Conservation (phyloP, 78 protist species). For the Guillardia theta region DNA sequence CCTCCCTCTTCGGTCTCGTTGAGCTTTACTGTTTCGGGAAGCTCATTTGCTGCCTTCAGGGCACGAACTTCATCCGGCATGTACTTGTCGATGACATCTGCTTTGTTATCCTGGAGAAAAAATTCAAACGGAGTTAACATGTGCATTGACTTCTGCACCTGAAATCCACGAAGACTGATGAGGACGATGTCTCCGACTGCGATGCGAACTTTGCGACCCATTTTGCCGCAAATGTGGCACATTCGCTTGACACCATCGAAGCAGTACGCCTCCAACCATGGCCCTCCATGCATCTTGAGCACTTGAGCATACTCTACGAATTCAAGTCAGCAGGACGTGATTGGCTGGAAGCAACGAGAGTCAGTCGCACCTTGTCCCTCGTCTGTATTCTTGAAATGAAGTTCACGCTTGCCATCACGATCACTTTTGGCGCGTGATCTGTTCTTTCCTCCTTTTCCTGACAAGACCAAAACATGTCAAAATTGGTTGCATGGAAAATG, state of each 20-base stretch:
- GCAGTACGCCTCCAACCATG: slow-evolving; percentile 36
- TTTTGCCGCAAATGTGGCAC: slow-evolving; percentile 39
- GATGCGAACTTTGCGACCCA: slow-evolving; percentile 18
- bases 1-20: slow-evolving; percentile 32
- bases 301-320: neutral
- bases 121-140: neutral
- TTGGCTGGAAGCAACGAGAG: neutral
- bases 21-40: slow-evolving; percentile 11
- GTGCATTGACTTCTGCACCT: neutral
- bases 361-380: neutral
- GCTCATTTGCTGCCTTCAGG: slow-evolving; percentile 15
- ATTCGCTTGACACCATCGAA: slow-evolving; percentile 3
- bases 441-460: slow-evolving; percentile 43
- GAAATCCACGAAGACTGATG: slow-evolving; percentile 19
- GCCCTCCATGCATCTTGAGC: slow-evolving; percentile 17
- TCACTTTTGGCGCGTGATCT: slow-evolving; percentile 23
- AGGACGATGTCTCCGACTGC: slow-evolving; percentile 31
- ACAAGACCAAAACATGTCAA: too few relatives aligned
- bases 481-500: neutral
- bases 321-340: neutral
- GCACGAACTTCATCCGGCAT: slow-evolving; percentile 24
- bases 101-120: neutral
- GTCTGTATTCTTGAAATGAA: neutral
- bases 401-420: slow-evolving; percentile 3
- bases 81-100: slow-evolving; percentile 26